phyloP scores from a whole-genome alignment of 2,329 filamentous ascomycete genomes.

The Coniosporium tulheliwenetii region DNA sequence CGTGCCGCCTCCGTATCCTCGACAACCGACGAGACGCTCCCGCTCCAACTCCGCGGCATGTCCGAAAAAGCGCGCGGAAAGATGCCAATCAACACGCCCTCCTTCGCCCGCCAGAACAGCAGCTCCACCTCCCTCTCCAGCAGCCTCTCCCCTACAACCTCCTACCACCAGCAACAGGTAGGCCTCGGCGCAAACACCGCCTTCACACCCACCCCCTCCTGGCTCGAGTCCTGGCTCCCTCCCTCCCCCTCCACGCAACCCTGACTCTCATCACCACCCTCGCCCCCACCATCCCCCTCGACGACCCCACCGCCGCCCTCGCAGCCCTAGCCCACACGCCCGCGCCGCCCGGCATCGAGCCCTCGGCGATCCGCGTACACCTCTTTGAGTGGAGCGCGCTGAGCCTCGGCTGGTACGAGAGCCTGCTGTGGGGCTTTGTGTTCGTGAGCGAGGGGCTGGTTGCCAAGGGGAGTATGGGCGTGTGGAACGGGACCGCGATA shows the following conservation, averaged over 20 bases:
- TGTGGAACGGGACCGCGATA: slow-evolving; percentile 86
- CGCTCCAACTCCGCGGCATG: slow-evolving; percentile 75
- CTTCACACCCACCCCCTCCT: no score
- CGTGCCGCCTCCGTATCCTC: slow-evolving; percentile 54
- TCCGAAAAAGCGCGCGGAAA: slow-evolving; percentile 95
- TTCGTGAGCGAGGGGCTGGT: slow-evolving; percentile 84
- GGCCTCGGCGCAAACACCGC: no score
- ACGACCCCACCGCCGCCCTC: slow-evolving; percentile 23
- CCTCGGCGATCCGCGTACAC: slow-evolving; percentile 60
- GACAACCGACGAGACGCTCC: slow-evolving; percentile 61
- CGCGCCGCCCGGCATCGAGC: slow-evolving; percentile 56
- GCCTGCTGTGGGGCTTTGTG: slow-evolving; percentile 81
- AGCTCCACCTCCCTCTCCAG: slow-evolving; percentile 52
- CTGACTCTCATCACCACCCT: slow-evolving; percentile 56
- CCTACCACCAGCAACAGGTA: no score
- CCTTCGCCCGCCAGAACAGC: slow-evolving; percentile 82
- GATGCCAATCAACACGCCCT: slow-evolving; percentile 69
- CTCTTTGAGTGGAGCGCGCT: slow-evolving; percentile 90
- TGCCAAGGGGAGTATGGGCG: slow-evolving; percentile 70
- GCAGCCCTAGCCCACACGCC: slow-evolving; percentile 39
- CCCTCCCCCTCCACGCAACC: slow-evolving; percentile 76
- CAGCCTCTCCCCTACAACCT: slow-evolving; percentile 37
- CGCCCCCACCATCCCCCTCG: slow-evolving; percentile 30
- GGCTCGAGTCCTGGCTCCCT: slow-evolving; percentile 85
- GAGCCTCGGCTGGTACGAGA: slow-evolving; percentile 90